These are phyloP conservation scores for Orbilia brochopaga DNA, from an alignment of 2,329 filamentous ascomycete species.

Conservation along the genomic window DNA sequence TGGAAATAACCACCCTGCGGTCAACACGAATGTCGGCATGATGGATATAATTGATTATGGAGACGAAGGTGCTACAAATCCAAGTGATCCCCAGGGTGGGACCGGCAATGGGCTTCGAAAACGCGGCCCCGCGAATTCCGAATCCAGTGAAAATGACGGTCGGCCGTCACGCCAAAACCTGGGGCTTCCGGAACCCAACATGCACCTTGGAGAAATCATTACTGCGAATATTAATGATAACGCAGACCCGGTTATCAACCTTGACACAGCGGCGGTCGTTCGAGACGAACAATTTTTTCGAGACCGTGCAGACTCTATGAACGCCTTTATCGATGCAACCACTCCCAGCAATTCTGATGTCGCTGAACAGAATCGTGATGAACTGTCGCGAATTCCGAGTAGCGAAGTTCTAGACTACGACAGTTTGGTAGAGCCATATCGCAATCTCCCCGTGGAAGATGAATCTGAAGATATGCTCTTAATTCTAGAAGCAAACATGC, in stretches of 20 bases:
- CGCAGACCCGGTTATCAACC: too few species aligned
- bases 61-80: background rate
- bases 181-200: background rate
- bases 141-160: background rate
- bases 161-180: background rate
- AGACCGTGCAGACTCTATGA: background rate
- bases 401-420: background rate
- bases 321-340: background rate
- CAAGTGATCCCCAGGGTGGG: background rate
- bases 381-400: background rate
- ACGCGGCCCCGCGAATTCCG: background rate
- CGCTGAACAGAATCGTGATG: background rate
- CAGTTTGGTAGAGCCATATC: conserved; percentile 4
- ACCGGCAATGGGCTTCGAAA: background rate
- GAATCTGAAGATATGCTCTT: background rate
- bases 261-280: background rate
- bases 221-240: background rate
- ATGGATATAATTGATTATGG: background rate
- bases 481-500: conserved; percentile 14
- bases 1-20: background rate
- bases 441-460: conserved; percentile 17
- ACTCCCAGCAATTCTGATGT: background rate
- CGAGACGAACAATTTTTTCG: background rate
- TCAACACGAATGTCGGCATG: background rate
- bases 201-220: background rate